phyloP scores from a whole-genome alignment of 2,329 filamentous ascomycete species.

The Alternaria tenuissima region DNA sequence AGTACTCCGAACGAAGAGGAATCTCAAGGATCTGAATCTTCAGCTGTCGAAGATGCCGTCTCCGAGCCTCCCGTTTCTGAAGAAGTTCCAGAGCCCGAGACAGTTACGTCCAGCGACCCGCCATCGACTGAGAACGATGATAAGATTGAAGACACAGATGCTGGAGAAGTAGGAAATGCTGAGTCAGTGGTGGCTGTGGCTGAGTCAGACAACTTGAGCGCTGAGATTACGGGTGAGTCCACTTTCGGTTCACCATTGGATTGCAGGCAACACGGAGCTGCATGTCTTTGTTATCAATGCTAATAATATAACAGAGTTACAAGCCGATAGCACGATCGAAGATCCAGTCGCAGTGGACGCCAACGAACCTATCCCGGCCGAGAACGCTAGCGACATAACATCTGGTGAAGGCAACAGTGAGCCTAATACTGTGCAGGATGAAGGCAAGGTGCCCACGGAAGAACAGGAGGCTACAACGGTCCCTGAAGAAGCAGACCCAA shows the following conservation, averaged over 20 bases:
- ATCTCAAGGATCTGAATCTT: not conserved
- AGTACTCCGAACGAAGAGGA: not conserved
- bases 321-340: not conserved
- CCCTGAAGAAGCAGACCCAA: not conserved
- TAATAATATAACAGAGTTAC: slow-evolving; percentile 6
- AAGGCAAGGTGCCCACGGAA: not conserved
- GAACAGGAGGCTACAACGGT: not conserved
- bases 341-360: not conserved
- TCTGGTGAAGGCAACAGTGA: not conserved
- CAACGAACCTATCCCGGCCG: not conserved
- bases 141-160: not conserved
- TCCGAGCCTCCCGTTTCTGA: not conserved
- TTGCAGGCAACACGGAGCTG: not conserved
- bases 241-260: not conserved
- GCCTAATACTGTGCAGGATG: not conserved
- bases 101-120: not conserved
- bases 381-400: not conserved
- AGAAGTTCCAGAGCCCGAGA: not conserved
- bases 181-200: not conserved
- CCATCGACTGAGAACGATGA: slow-evolving; percentile 8
- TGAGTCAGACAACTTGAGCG: not conserved
- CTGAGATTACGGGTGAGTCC: slow-evolving; percentile 6
- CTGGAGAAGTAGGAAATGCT: not conserved
- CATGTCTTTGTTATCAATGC: not conserved
- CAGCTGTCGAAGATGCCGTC: not conserved